Evolutionary conservation across 257 asterid species (phyloP), one percentile per base, ranked within the genome.

Genomic region (Salvia hispanica): DNA sequence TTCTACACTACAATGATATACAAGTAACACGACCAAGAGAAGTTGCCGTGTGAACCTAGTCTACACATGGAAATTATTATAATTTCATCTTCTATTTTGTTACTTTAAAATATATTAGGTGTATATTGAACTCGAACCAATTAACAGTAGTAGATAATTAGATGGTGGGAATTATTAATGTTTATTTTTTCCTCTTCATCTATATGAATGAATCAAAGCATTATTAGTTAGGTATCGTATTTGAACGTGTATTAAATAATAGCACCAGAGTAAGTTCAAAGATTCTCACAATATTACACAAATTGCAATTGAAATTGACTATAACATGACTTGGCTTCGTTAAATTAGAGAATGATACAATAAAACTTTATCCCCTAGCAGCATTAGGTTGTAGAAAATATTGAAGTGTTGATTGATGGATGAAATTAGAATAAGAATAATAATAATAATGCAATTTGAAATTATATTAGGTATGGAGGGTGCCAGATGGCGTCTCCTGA

Each of bases 181-280:
- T 56, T n/a, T n/a, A n/a, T 4, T 53, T 25, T 8, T 31, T 16
- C 43, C 43, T 58, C 36, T 13, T 70, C n/a, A 10, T n/a, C 40
- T 31, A 52, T 7, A 4, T 11, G 8, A 13, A 58, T 33, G 40
- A 47, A 42, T 34, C 9, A 33, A 42, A 15, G 57, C 25, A 4
- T 6, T 16, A 44, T 54, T 62, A 62, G 58, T 58, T 51, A 64
- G 70, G 6, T 34, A 7, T 70, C 53, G 15, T 28, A 40, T 51
- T 70, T 70, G 63, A 71, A 71, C 40, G 56, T 69, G 73, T 12
- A 33, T 62, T 42, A 28, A 52, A 40, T 50, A 71, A 5, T 43
- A 62, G 18, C 37, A 45, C n/a, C 42, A 37, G 25, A 37, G 51
- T 39, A 4, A 47, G 13, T 72, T 34, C 9, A 56, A 55, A 18